A percentile compares a stretch with the other conserved stretches of the same genome.
These are phyloP conservation scores for Decorospora gaudefroyi DNA, from an alignment of 2,329 filamentous ascomycete species.

Conservation along the genomic window DNA sequence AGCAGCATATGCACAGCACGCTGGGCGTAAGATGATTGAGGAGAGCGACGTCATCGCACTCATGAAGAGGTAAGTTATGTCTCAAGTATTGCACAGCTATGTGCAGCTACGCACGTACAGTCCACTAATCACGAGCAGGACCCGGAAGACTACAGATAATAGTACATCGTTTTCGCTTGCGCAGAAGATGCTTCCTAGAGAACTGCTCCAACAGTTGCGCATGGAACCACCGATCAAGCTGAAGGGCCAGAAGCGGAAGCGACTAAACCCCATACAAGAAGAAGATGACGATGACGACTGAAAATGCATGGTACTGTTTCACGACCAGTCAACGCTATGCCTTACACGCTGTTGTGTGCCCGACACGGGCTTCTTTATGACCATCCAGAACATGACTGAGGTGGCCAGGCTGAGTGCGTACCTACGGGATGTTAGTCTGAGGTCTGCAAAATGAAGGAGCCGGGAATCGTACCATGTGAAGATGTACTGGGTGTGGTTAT, in stretches of 20 bases:
- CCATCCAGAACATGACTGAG: conserved; percentile 94
- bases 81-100: conserved; percentile 24
- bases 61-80: conserved; percentile 73
- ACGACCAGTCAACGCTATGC: conserved; percentile 74
- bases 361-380: conserved; percentile 82
- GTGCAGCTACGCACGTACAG: conserved; percentile 10
- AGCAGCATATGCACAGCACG: conserved; percentile 77
- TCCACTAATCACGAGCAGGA: conserved; percentile 22
- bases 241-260: conserved; percentile 51
- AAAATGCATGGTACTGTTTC: conserved; percentile 30
- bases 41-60: conserved; percentile 80
- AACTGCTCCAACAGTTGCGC: conserved; percentile 79
- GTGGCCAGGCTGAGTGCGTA: conserved; percentile 84
- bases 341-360: conserved; percentile 74
- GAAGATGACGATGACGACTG: conserved; percentile 54
- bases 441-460: background rate
- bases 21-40: conserved; percentile 81
- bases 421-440: conserved; percentile 58
- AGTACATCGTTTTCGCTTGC: conserved; percentile 86
- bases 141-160: conserved; percentile 68
- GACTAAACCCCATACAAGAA: conserved; percentile 50
- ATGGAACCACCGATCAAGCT: conserved; percentile 59
- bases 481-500: conserved; percentile 98
- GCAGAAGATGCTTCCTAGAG: conserved; percentile 77
- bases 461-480: conserved; percentile 80